Evolutionary conservation across 2,329 filamentous ascomycete genomes (phyloP), one percentile per base, ranked within the genome.

Genomic region (Fusarium oligoseptatum): DNA sequence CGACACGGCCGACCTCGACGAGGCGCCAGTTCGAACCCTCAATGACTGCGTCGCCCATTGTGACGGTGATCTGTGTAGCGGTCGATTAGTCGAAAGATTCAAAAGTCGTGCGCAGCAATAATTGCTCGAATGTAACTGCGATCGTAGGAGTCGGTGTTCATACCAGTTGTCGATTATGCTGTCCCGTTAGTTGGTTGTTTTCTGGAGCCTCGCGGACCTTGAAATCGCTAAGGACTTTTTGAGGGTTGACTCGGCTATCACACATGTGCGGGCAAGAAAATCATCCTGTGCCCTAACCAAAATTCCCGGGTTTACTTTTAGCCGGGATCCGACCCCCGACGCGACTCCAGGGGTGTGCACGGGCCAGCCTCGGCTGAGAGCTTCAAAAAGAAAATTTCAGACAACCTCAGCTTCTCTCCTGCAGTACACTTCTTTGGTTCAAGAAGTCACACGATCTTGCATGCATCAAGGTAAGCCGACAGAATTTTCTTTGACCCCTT

Each of bases 1-100:
- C 93, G 84, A 99, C 92, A 86, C 97, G 95, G 92, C 97, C 97
- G 87, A 98, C 94, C 93, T 99, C 95, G 86, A 99, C 95, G 88
- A 95, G 91, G 90, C 95, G 95, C 95, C 95, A 97, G 87, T 92
- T 90, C 84, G 93, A 93, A 86, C 92, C 88, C 88, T 92, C 92
- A 88, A 95, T 92, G 84, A 92, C 88, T 88, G 93, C 92, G 89
- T 94, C 92, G 88, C 92, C 92, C 93, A 95, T 95, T 91, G 87
- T 92, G 89, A 87, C 87, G 87, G 85, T 87, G 86, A 87, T 88
- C 88, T 91, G 83, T 65, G 62, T 70, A 76, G 67, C 65, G 73
- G 69, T 72, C 70, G 77, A 81, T 84, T 78, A 83, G 81, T 81
- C 81, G 77, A 66, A 71, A 77, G 70, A 32, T 77, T 79, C 77